Base-by-base conservation (phyloP, 1,284 basidiomycete species). In the Cryptococcus neoformans region DNA sequence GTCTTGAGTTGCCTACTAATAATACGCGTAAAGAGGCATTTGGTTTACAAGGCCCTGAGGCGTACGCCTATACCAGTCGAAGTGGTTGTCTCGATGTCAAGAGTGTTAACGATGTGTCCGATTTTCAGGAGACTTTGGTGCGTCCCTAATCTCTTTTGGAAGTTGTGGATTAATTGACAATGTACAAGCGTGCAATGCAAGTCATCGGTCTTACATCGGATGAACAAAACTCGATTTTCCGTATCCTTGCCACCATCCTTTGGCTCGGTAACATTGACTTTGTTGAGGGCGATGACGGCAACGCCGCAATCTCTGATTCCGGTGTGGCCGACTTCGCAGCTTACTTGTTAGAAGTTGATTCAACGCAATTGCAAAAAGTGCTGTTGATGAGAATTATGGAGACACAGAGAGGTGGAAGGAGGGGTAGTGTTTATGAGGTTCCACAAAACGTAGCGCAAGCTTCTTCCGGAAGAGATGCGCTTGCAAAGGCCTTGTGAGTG, bases 221-320 rank as follows among this genome's bases (percentile, higher is more conserved):
- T 6, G 96, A 99, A 77, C 94, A 98, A 73, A 85, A 82, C 68
- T 88, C 95, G 66, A 98, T 99, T 66, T 89, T 96, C 77, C 86
- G 92, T 52, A 92, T 94, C 83, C 83, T 99, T 40, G 92, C 95
- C 3, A 83, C 87, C 53, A 84, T 98, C 63, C 84, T 99, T 10
- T 99, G 96, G 96, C 83, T 99, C 6, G 96, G 96, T 52, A 99
- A 99, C 67, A 87, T 94, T 35, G 88, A 92, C 64, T 99, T 92
- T 74, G 80, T 79, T 35, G 93, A 97, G 76, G 85, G 85, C 71
- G 90, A 93, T 64, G 89, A 95, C 62, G 94, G 94, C 35, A 95
- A 97, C 73, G 86, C 93, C 0, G 72, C 78, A 40, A 84, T 98
- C 49, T 77, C 85, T 2, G 96, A 99, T 73, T 81, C 88, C 10